phyloP scores from a whole-genome alignment of 2,329 filamentous ascomycete genomes.

The Didymella pomorum region DNA sequence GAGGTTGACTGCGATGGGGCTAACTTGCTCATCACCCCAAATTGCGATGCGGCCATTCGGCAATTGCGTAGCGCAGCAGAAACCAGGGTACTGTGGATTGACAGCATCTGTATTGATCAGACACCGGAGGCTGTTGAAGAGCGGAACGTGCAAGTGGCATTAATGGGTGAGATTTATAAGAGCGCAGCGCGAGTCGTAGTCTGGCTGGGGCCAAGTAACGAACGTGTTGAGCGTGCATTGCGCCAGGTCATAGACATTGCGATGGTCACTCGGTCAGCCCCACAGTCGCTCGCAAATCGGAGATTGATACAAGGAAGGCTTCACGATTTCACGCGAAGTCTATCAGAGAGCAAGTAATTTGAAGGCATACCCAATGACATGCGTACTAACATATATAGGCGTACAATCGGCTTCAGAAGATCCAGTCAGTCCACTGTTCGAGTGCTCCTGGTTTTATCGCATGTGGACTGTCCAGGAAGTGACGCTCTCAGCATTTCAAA shows the following conservation, averaged over 20 bases:
- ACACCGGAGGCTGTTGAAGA: background rate
- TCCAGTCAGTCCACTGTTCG: background rate
- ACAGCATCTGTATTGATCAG: background rate
- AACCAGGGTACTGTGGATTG: background rate
- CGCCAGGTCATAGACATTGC: background rate
- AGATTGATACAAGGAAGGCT: background rate
- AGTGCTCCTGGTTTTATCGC: background rate
- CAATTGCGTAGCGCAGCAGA: slow-evolving; percentile 3
- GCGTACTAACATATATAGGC: background rate
- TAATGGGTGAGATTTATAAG: background rate
- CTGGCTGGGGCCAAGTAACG: background rate
- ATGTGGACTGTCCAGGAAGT: background rate
- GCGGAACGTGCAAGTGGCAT: background rate
- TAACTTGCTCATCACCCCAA: slow-evolving; percentile 10
- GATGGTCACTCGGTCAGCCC: background rate
- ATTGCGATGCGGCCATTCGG: slow-evolving; percentile 13
- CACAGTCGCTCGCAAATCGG: background rate
- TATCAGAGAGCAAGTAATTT: background rate
- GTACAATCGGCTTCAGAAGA: background rate
- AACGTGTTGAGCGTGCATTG: background rate
- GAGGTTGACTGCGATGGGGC: slow-evolving; percentile 7
- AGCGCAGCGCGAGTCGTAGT: background rate
- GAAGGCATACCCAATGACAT: background rate
- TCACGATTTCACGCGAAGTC: background rate
- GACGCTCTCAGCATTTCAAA: background rate